phyloP scores from a whole-genome alignment of 176 grass and related monocot genomes.

The Hyparrhenia diplandra region DNA sequence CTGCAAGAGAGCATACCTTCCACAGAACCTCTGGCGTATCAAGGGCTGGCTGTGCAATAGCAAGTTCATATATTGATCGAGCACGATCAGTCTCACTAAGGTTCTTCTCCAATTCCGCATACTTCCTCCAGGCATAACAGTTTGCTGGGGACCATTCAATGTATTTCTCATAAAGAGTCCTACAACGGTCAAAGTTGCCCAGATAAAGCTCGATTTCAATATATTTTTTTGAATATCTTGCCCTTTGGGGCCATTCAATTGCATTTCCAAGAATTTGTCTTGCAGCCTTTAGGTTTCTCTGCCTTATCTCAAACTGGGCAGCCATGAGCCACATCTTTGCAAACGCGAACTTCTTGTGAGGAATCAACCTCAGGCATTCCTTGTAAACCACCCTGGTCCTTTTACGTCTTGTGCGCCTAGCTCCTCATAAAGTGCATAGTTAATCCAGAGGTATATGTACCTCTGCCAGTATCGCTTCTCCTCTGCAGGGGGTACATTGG shows the following conservation, averaged over 20 bases:
- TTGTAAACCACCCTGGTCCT: constrained; percentile 67
- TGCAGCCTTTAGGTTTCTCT: constrained; percentile 54
- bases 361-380: constrained; percentile 69
- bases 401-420: constrained; percentile 69
- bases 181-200: constrained; percentile 68
- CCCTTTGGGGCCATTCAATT: constrained; percentile 79
- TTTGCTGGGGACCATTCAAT: constrained; percentile 78
- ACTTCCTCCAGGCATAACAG: constrained; percentile 92
- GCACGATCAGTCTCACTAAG: constrained; percentile 80
- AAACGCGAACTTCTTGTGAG: constrained; percentile 80
- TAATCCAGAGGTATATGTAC: constrained; percentile 85
- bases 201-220: constrained; percentile 88
- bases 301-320: constrained; percentile 76
- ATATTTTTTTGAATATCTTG: constrained; percentile 97
- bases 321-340: constrained; percentile 89
- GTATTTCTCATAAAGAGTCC: constrained; percentile 77
- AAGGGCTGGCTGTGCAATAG: constrained; percentile 80
- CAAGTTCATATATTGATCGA: constrained; percentile 75
- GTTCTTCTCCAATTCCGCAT: constrained; percentile 70
- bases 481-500: constrained; percentile 72
- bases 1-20: constrained; percentile 43
- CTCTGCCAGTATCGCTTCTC: constrained; percentile 90
- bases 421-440: constrained; percentile 86
- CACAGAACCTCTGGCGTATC: constrained; percentile 84
- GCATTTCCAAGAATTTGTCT: constrained; percentile 75